These are phyloP conservation scores for Fragilaria crotonensis DNA, from an alignment of 108 stramenopile genomes.

Conservation along the genomic window DNA sequence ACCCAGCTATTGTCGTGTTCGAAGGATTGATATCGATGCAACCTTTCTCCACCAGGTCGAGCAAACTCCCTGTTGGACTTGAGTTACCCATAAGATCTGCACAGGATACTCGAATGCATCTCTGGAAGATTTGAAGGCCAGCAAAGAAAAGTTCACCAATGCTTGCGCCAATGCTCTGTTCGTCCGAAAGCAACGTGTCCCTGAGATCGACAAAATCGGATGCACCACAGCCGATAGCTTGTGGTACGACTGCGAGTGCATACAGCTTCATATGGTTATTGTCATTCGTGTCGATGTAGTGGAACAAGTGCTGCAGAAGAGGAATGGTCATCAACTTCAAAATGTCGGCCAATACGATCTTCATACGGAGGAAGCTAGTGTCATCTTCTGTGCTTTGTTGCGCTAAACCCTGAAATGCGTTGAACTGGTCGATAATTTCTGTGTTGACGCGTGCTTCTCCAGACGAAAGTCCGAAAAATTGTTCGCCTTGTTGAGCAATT, in stretches of 20 bases:
- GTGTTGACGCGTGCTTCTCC: conserved; percentile 33
- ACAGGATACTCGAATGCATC: conserved; percentile 41
- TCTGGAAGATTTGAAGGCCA: conserved; percentile 19
- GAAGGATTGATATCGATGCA: conserved; percentile 14
- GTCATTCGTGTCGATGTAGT: conserved; percentile 30
- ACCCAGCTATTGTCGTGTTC: conserved; percentile 21
- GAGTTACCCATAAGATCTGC: conserved; percentile 16
- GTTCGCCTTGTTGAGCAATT: conserved; percentile 39
- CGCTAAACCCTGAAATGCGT: conserved; percentile 18
- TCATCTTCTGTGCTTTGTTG: conserved; percentile 14
- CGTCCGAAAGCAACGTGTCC: conserved; percentile 9
- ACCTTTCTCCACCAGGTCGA: conserved; percentile 8
- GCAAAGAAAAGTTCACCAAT: conserved; percentile 17
- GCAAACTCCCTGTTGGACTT: conserved; percentile 13
- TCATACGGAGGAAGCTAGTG: conserved; percentile 14
- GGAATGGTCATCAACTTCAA: conserved; percentile 44
- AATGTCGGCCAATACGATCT: conserved; percentile 30
- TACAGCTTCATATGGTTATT: conserved; percentile 43
- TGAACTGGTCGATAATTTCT: conserved; percentile 31
- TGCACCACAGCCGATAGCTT: conserved; percentile 27
- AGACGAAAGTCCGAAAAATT: conserved; percentile 30
- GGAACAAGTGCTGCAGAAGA: conserved; percentile 46
- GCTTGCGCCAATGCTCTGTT: neutral
- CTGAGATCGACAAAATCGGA: conserved; percentile 11
- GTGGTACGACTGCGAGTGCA: conserved; percentile 37